Conservation (phyloP, 495 filamentous ascomycete species). For the Penicillium samsonianum region DNA sequence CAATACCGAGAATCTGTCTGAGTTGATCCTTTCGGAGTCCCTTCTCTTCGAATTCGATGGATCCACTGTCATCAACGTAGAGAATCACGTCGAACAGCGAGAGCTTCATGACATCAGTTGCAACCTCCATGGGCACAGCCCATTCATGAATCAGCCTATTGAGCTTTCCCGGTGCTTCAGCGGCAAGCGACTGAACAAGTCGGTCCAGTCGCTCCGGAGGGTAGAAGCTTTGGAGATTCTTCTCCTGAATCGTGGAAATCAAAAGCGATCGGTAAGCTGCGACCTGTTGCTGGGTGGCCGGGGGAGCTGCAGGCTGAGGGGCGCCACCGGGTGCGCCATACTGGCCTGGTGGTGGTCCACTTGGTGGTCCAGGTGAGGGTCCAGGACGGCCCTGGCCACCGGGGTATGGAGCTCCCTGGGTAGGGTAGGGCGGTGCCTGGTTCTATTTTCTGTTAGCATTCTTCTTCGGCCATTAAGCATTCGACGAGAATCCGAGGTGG, state of each 20-base stretch:
- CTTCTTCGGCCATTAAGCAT: background rate
- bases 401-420: constrained; percentile 38
- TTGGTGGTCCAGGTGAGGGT: constrained; percentile 30
- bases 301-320: constrained; percentile 27
- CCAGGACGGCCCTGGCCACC: constrained; percentile 34
- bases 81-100: constrained; percentile 66
- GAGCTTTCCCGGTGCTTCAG: constrained; percentile 51
- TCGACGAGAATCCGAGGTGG: constrained; percentile 6
- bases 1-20: constrained; percentile 59
- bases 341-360: constrained; percentile 7
- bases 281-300: constrained; percentile 49
- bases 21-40: constrained; percentile 68
- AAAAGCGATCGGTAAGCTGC: constrained; percentile 56
- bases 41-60: constrained; percentile 66
- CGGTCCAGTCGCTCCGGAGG: constrained; percentile 46
- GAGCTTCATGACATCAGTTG: constrained; percentile 67
- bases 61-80: constrained; percentile 73
- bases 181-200: constrained; percentile 39
- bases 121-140: constrained; percentile 61
- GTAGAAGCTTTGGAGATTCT: constrained; percentile 57
- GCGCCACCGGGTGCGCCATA: constrained; percentile 32
- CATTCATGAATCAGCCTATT: constrained; percentile 55
- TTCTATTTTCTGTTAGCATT: constrained; percentile 24
- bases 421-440: constrained; percentile 31
- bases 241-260: constrained; percentile 57